Percentiles rank a stretch among this genome's conserved stretches.
Evolutionary conservation across 169 alveolate genomes (phyloP).

Genomic region (Sarcocystis neurona): DNA sequence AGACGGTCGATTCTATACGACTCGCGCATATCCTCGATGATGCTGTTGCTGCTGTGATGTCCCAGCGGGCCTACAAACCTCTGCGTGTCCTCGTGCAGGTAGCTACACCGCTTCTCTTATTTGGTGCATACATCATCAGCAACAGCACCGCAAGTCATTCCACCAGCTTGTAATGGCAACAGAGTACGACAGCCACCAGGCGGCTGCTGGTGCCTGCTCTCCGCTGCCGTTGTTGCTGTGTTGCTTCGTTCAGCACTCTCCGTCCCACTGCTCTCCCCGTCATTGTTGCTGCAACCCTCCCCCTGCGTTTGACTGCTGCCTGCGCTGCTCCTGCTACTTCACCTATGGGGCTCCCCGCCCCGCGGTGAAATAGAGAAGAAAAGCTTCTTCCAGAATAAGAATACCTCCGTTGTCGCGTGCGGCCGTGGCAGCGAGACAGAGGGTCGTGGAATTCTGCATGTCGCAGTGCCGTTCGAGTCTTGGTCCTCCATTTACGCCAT

Average conservation of each 20-base stretch:
- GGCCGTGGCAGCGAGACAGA: too few relatives aligned
- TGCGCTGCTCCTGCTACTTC: not conserved
- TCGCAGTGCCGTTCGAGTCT: too few relatives aligned
- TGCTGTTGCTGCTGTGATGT: constrained; percentile 67
- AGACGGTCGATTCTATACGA: constrained; percentile 85
- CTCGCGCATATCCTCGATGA: constrained; percentile 82
- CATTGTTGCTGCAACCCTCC: not conserved
- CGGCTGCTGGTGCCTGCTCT: not conserved
- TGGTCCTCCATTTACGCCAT: too few relatives aligned
- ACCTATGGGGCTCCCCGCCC: not conserved
- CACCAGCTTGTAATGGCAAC: constrained; percentile 36
- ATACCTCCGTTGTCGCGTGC: too few relatives aligned
- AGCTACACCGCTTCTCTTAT: too few relatives aligned
- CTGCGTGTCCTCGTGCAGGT: constrained; percentile 84
- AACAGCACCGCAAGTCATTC: constrained; percentile 4
- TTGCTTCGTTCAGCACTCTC: not conserved
- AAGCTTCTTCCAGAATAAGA: too few relatives aligned
- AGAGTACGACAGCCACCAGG: constrained; percentile 65
- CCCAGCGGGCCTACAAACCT: constrained; percentile 30
- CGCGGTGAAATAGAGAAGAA: too few relatives aligned
- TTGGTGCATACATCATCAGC: constrained; percentile 30
- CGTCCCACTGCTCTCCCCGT: not conserved
- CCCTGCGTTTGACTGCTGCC: not conserved
- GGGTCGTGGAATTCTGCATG: too few relatives aligned
- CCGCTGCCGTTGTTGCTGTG: too few relatives aligned